These are phyloP conservation scores for Ballota nigra DNA, from an alignment of 257 asterid species.

Conservation along the genomic window DNA sequence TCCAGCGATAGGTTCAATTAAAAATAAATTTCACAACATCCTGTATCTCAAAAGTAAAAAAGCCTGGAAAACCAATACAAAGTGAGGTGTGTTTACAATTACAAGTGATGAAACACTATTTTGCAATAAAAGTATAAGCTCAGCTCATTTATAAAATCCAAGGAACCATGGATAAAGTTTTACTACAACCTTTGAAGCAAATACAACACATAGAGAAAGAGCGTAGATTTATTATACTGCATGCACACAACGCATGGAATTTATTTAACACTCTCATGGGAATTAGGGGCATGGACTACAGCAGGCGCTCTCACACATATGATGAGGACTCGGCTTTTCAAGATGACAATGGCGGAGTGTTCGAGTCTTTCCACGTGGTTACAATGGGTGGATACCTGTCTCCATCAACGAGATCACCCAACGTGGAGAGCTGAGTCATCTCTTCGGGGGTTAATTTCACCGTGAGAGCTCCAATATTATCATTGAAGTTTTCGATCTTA, in stretches of 20 bases:
- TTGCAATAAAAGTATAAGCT: no score
- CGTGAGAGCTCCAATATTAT: conserved; percentile 29
- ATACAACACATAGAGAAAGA: neutral
- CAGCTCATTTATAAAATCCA: no score
- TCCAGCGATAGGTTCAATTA: no score
- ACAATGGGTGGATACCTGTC: conserved; percentile 12
- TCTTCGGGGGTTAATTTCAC: conserved; percentile 29
- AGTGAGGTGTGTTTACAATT: no score
- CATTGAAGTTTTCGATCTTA: conserved; percentile 32
- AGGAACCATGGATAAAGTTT: no score
- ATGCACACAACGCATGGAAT: no score
- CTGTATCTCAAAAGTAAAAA: no score
- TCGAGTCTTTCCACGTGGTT: conserved; percentile 17
- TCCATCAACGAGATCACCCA: conserved; percentile 23
- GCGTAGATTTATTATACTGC: neutral
- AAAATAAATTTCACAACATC: no score
- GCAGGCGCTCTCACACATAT: neutral
- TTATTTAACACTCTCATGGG: no score
- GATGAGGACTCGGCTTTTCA: conserved; percentile 20
- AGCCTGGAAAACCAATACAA: no score
- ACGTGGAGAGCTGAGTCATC: conserved; percentile 26
- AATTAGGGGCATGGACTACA: neutral
- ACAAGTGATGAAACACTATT: no score
- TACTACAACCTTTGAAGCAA: conserved; percentile 9
- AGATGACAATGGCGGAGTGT: conserved; percentile 31